Percentiles rank a stretch among this genome's conserved stretches.
Evolutionary conservation across 192 early-diverging fungal species (phyloP).

Genomic region (Rhizophagus clarus): DNA sequence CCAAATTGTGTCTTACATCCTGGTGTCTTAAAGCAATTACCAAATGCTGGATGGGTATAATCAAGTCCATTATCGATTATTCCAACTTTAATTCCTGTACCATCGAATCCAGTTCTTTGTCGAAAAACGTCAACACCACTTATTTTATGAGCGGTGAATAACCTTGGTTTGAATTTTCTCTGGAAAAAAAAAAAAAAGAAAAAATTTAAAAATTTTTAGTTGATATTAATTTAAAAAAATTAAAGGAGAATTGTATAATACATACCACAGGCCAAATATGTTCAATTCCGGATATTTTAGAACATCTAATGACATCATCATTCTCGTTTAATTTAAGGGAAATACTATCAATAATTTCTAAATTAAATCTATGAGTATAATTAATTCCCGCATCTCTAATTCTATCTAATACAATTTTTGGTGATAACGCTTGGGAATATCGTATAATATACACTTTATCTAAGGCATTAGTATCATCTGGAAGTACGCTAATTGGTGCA

Average conservation of each 20-base stretch:
- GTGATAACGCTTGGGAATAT: not conserved
- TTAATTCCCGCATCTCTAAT: not conserved
- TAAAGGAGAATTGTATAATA: not conserved
- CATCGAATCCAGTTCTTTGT: slow-evolving; percentile 7
- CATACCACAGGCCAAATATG: slow-evolving; percentile 50
- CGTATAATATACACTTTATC: not conserved
- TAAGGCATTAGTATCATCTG: not conserved
- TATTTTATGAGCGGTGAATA: not conserved
- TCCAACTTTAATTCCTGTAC: slow-evolving; percentile 53
- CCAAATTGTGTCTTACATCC: slow-evolving; percentile 65
- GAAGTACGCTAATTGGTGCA: not conserved
- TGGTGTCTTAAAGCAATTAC: slow-evolving; percentile 62
- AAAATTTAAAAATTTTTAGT: no score
- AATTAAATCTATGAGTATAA: not conserved
- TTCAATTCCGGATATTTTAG: slow-evolving; percentile 41
- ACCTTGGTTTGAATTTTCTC: not conserved
- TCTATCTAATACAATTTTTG: not conserved
- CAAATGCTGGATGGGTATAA: slow-evolving; percentile 65
- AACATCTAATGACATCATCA: slow-evolving; percentile 35
- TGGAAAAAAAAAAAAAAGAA: not conserved
- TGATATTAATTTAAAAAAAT: no score
- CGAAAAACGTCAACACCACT: not conserved
- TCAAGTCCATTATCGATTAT: slow-evolving; percentile 63
- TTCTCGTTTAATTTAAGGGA: slow-evolving; percentile 43
- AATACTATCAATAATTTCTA: slow-evolving; percentile 47